Conservation (phyloP, 495 filamentous ascomycete genomes). For the Lophium mytilinum region DNA sequence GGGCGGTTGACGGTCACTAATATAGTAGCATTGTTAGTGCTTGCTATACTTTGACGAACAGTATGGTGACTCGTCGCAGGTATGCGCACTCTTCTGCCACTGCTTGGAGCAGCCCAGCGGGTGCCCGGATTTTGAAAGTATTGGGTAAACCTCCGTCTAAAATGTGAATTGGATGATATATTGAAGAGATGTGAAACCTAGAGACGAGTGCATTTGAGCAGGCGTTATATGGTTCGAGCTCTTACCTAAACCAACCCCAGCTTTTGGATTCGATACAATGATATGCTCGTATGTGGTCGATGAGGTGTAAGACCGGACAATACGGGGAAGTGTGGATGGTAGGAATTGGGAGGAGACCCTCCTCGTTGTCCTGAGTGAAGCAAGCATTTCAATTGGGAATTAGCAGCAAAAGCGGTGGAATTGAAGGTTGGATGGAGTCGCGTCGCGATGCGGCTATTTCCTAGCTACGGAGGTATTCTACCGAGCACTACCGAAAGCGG, state of each 20-base stretch:
- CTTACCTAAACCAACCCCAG: conserved; percentile 82
- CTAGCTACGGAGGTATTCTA: no score
- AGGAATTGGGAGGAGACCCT: conserved; percentile 19
- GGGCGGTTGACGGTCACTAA: conserved; percentile 92
- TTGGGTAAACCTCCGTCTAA: neutral
- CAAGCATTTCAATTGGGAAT: no score
- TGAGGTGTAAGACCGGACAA: conserved; percentile 49
- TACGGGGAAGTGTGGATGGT: conserved; percentile 38
- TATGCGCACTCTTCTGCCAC: no score
- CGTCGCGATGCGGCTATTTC: no score
- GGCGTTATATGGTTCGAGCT: no score
- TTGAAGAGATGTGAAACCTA: neutral
- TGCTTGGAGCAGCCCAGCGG: no score
- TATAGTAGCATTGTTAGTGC: conserved; percentile 2
- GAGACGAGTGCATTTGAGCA: neutral
- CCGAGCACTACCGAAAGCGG: no score
- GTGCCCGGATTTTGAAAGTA: neutral
- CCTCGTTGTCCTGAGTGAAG: conserved; percentile 9
- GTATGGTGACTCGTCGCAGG: no score
- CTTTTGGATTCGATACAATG: conserved; percentile 69
- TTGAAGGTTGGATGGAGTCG: no score
- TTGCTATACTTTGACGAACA: no score
- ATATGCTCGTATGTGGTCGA: conserved; percentile 67
- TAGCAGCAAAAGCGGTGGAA: no score
- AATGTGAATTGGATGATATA: neutral